Conservation (phyloP, 2,329 filamentous ascomycete genomes). For the Ophiostoma ulmi region DNA sequence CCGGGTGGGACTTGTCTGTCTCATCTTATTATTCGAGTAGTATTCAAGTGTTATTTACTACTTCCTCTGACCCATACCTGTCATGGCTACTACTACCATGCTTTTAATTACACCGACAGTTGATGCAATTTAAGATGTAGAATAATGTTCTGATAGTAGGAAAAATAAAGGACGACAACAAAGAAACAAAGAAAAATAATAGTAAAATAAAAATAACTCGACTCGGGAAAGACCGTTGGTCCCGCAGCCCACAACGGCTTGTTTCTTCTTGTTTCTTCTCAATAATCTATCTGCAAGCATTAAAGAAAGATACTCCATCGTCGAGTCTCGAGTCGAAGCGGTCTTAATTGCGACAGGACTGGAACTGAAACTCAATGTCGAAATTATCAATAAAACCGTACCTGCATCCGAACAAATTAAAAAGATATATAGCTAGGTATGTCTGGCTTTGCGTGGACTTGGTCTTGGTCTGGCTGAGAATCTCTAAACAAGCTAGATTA, state of each 20-base stretch:
- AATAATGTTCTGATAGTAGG: not conserved
- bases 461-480: not conserved
- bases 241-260: slow-evolving; percentile 6
- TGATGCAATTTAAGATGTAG: not conserved
- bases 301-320: not conserved
- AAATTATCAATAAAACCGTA: slow-evolving; percentile 9
- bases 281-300: not conserved
- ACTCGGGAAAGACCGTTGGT: slow-evolving; percentile 6
- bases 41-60: not conserved
- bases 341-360: not conserved
- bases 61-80: not conserved
- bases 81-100: not conserved
- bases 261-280: not conserved
- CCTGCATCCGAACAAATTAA: not conserved
- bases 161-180: not conserved
- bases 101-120: slow-evolving; percentile 1
- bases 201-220: not conserved
- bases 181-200: not conserved
- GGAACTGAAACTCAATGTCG: not conserved
- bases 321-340: slow-evolving; percentile 7
- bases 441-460: not conserved
- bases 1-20: slow-evolving; percentile 4
- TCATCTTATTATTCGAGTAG: not conserved
- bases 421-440: not conserved
- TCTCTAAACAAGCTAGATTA: not conserved